phyloP scores from a whole-genome alignment of 768 basidiomycete genomes.

The Mycena chlorophos region DNA sequence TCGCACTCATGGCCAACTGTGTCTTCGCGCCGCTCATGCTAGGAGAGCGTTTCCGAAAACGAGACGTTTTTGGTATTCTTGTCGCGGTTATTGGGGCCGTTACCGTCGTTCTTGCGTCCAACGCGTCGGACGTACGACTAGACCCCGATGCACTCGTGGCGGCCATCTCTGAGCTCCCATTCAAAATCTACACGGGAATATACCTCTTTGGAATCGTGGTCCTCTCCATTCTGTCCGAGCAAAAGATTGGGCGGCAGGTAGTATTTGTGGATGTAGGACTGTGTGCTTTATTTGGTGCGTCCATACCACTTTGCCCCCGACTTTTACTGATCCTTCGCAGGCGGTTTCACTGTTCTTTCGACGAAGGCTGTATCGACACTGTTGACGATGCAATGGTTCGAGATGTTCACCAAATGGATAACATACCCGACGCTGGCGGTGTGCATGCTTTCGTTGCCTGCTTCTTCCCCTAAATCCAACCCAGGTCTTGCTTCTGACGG shows the following conservation, averaged over 20 bases:
- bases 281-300: constrained; percentile 79
- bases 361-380: constrained; percentile 92
- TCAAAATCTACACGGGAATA: constrained; percentile 71
- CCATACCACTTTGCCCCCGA: background rate
- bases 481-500: constrained; percentile 71
- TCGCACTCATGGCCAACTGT: constrained; percentile 94
- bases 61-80: constrained; percentile 74
- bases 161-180: constrained; percentile 71
- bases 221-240: constrained; percentile 68
- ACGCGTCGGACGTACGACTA: constrained; percentile 68
- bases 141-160: constrained; percentile 64
- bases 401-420: constrained; percentile 77
- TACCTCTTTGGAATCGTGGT: constrained; percentile 58
- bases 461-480: background rate
- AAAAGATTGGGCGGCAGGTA: constrained; percentile 57
- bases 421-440: constrained; percentile 80
- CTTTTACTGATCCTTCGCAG: constrained; percentile 35
- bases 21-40: constrained; percentile 87
- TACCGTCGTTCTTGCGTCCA: constrained; percentile 85
- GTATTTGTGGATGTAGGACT: constrained; percentile 87
- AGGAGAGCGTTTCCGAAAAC: constrained; percentile 80
- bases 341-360: constrained; percentile 91
- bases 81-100: constrained; percentile 87
- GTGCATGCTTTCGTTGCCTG: constrained; percentile 25
- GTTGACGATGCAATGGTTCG: constrained; percentile 73